Evolutionary conservation across 345 rosid species (phyloP).

Genomic region (Gossypium sturtianum): DNA sequence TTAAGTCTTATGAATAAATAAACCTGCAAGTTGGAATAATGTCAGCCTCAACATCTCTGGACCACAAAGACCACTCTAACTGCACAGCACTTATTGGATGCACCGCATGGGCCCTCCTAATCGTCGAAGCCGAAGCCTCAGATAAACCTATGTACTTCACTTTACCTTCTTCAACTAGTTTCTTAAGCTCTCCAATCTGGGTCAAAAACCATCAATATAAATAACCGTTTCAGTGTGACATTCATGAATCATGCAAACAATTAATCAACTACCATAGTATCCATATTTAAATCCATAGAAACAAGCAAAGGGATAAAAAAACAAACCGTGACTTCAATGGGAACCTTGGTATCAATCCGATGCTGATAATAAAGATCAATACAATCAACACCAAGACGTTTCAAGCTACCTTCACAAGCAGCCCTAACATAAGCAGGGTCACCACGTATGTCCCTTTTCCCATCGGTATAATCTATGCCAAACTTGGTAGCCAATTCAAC

Average conservation of each 20-base stretch:
- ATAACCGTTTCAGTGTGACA: background rate
- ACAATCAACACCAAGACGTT: constrained; percentile 37
- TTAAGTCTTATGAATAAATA: background rate
- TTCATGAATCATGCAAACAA: background rate
- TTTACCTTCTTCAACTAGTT: constrained; percentile 69
- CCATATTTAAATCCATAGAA: background rate
- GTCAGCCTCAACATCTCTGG: constrained; percentile 68
- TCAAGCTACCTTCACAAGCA: constrained; percentile 51
- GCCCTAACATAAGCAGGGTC: constrained; percentile 46
- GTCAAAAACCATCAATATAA: background rate
- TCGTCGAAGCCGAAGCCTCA: constrained; percentile 76
- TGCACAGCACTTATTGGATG: constrained; percentile 71
- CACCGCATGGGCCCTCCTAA: constrained; percentile 74
- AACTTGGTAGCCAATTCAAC: constrained; percentile 48
- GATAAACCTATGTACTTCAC: constrained; percentile 65
- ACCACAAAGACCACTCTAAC: constrained; percentile 78
- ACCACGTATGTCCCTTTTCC: constrained; percentile 22
- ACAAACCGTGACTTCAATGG: constrained; percentile 45
- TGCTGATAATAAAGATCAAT: constrained; percentile 57
- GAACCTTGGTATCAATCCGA: constrained; percentile 39
- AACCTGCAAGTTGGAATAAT: constrained; percentile 15
- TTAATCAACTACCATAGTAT: background rate
- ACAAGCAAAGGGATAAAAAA: background rate
- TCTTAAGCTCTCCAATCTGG: constrained; percentile 53
- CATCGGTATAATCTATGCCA: constrained; percentile 14